These are phyloP conservation scores for Cordia subcordata DNA, from an alignment of 257 asterid genomes.

Conservation along the genomic window DNA sequence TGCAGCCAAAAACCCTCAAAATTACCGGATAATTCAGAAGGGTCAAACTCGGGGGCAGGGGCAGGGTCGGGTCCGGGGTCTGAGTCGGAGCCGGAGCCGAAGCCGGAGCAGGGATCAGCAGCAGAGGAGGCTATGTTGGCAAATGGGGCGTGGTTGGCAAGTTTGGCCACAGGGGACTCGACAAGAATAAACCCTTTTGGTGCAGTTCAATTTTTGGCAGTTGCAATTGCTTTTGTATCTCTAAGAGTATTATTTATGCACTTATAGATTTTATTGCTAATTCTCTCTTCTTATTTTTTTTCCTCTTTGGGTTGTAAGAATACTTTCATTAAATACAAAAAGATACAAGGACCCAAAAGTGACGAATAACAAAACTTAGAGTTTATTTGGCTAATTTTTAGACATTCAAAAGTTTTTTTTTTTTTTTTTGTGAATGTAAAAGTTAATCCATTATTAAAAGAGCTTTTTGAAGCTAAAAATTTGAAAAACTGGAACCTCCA, in stretches of 20 bases:
- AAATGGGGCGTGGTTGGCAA: slow-evolving; percentile 75
- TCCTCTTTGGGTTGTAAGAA: too few species aligned
- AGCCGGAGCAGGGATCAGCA: slow-evolving; percentile 19
- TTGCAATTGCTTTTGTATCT: slow-evolving; percentile 23
- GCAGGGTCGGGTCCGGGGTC: slow-evolving; percentile 5
- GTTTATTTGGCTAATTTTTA: too few species aligned
- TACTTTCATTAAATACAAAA: too few species aligned
- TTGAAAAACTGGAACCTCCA: too few species aligned
- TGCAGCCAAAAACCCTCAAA: slow-evolving; percentile 41
- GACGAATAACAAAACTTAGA: too few species aligned
- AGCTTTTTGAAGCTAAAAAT: too few species aligned
- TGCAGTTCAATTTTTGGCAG: slow-evolving; percentile 15
- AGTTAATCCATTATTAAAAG: too few species aligned
- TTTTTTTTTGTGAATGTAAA: too few species aligned
- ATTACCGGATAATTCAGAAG: slow-evolving; percentile 24
- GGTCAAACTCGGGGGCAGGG: slow-evolving; percentile 17
- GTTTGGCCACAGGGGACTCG: slow-evolving; percentile 59
- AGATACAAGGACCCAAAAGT: too few species aligned
- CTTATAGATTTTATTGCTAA: slow-evolving; percentile 8
- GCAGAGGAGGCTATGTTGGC: slow-evolving; percentile 49
- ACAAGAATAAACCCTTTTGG: slow-evolving; percentile 16
- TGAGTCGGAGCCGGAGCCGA: slow-evolving; percentile 21
- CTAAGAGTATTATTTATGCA: slow-evolving; percentile 11
- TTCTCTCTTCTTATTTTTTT: too few species aligned
- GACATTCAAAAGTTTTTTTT: too few species aligned